These are phyloP conservation scores for Rutstroemia sp. DNA, from an alignment of 2,329 filamentous ascomycete genomes.

Conservation along the genomic window DNA sequence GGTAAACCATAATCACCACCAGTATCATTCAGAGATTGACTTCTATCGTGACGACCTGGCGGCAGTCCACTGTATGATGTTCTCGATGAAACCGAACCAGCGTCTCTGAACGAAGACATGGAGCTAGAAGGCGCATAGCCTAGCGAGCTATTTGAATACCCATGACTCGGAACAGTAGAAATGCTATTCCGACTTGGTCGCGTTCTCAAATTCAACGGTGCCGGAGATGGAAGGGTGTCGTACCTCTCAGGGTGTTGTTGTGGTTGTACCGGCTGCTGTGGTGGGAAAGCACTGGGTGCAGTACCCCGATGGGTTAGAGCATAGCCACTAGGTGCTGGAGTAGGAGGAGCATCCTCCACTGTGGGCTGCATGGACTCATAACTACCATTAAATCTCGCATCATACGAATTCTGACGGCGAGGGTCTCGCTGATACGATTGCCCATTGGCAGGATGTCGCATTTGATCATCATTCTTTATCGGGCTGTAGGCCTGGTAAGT, in stretches of 20 bases:
- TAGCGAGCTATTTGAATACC: slow-evolving; percentile 22
- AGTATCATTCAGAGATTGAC: slow-evolving; percentile 13
- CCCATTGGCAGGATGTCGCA: slow-evolving; percentile 17
- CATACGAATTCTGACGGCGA: slow-evolving; percentile 29
- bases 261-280: background rate
- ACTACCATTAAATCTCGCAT: slow-evolving; percentile 30
- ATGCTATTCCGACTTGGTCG: slow-evolving; percentile 23
- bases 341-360: slow-evolving; percentile 35
- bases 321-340: slow-evolving; percentile 18
- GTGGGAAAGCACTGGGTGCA: slow-evolving; percentile 11
- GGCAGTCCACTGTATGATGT: slow-evolving; percentile 21
- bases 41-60: slow-evolving; percentile 17
- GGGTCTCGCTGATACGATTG: slow-evolving; percentile 23
- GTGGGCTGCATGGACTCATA: slow-evolving; percentile 39
- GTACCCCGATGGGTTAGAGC: slow-evolving; percentile 15
- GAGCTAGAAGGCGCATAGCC: slow-evolving; percentile 22
- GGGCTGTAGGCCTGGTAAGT: slow-evolving; percentile 25
- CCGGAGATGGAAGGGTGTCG: slow-evolving; percentile 25
- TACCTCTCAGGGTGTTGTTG: slow-evolving; percentile 22
- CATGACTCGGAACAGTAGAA: slow-evolving; percentile 15
- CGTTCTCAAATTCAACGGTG: slow-evolving; percentile 25
- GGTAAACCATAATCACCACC: slow-evolving; percentile 35
- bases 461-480: slow-evolving; percentile 19
- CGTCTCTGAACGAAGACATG: slow-evolving; percentile 21
- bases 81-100: slow-evolving; percentile 19